Evolutionary conservation across 2,329 filamentous ascomycete species (phyloP).

Genomic region (Diplodia mutila): DNA sequence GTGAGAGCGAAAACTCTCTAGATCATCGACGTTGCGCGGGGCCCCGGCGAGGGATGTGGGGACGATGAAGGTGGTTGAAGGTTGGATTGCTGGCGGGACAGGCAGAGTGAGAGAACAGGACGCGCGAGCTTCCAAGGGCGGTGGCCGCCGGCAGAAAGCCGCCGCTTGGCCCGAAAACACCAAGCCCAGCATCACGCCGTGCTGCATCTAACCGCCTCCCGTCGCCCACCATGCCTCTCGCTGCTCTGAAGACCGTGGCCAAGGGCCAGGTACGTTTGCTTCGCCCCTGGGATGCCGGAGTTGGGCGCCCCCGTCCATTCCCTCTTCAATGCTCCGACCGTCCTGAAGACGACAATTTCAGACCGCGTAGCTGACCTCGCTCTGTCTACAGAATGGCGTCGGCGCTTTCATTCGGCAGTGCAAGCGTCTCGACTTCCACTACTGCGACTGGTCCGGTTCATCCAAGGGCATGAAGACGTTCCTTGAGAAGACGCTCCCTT

Average conservation of each 20-base stretch:
- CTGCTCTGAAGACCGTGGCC: conserved; percentile 57
- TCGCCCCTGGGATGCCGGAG: not conserved
- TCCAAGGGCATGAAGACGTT: conserved; percentile 97
- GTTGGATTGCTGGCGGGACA: conserved; percentile 6
- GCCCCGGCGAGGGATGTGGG: not conserved
- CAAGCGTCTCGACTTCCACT: conserved; percentile 93
- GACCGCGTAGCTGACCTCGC: conserved; percentile 27
- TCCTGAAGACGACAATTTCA: too few relatives aligned
- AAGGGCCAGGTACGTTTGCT: conserved; percentile 56
- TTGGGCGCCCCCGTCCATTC: not conserved
- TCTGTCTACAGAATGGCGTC: conserved; percentile 76
- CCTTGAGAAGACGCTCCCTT: conserved; percentile 73
- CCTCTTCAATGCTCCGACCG: not conserved
- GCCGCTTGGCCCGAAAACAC: conserved; percentile 7
- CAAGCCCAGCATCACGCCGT: not conserved
- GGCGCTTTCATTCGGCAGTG: conserved; percentile 97
- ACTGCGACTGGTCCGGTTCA: conserved; percentile 94
- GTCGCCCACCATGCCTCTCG: conserved; percentile 50
- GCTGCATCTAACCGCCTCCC: conserved; percentile 27
- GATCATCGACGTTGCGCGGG: not conserved
- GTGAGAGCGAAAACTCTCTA: not conserved
- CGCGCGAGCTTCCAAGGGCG: not conserved
- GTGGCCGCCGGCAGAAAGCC: conserved; percentile 8
- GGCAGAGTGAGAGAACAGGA: conserved; percentile 17
- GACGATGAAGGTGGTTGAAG: not conserved